Conservation (phyloP, 176 grass and related monocot genomes). For the Aegilops umbellulata region DNA sequence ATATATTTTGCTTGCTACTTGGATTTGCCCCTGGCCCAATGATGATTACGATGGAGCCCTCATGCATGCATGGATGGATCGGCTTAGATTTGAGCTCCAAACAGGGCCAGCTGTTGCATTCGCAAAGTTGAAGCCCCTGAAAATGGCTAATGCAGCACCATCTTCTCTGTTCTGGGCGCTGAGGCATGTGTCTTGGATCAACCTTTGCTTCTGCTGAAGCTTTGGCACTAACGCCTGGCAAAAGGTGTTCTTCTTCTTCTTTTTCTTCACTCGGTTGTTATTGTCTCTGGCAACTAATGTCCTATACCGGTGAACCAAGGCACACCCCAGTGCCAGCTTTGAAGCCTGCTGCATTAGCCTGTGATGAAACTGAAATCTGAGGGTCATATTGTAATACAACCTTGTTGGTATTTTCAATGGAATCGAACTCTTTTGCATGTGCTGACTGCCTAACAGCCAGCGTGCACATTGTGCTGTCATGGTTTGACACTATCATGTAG, state of each 20-base stretch:
- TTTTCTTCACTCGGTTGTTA: neutral
- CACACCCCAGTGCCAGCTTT: constrained; percentile 25
- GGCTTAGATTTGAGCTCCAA: neutral
- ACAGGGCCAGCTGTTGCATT: neutral
- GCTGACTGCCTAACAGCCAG: neutral
- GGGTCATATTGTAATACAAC: neutral
- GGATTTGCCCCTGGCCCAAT: neutral
- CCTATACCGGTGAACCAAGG: neutral
- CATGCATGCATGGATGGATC: neutral
- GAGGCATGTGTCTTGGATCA: neutral
- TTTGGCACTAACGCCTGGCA: neutral
- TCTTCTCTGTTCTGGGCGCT: neutral
- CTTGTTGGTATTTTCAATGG: neutral
- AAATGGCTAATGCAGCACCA: neutral
- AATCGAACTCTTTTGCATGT: neutral
- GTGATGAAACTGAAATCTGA: constrained; percentile 11
- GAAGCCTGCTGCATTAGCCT: constrained; percentile 11
- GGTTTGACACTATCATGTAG: neutral
- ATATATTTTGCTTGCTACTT: neutral
- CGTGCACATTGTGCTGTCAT: neutral
- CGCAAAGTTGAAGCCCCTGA: neutral
- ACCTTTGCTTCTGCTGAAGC: neutral
- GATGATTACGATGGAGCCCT: neutral
- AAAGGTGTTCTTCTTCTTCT: neutral
- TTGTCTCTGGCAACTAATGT: neutral